Base-by-base conservation (phyloP, 2,329 filamentous ascomycete species). In the Cladorrhinum sp. region DNA sequence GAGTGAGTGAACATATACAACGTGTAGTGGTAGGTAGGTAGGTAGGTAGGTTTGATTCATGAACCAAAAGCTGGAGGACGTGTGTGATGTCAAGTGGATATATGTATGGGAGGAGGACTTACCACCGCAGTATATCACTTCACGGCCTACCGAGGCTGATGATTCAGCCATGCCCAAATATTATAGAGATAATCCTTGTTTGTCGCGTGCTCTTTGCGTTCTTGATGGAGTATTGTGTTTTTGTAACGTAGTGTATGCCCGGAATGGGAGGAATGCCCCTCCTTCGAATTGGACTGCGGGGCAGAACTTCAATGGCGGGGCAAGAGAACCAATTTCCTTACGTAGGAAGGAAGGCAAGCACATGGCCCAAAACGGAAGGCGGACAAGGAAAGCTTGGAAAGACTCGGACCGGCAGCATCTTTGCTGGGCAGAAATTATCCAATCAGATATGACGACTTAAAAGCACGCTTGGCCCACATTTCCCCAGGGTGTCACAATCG, bases 101-200 rank as follows among this genome's bases (percentile, higher is more conserved):
- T 36, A n/a, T n/a, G n/a, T n/a, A n/a, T n/a, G n/a, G 21, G 48
- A 48, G 9, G n/a, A 14, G 23, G 2, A 3, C 82, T 71, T 80
- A 86, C 84, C 83, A 67, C 82, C 82, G 67, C 84, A 86, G 74
- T 86, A 86, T 55, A 76, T 70, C 57, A 86, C 79, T 69, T 78
- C 75, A 65, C 82, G 78, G 67, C 77, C 73, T 69, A 83, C 82
- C 49, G 78, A 78, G 73, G 82, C 81, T 58, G 26, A 28, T 4
- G 75, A 74, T 67, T 86, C 83, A 69, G 82, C 81, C 83, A 86
- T 86, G 65, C 66, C 68, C 71, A 67, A 21, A 33, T 33, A 49
- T 57, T 23, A 46, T 12, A 18, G 49, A 56, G 39, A 23, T 64
- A 60, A n/a, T n/a, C n/a, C n/a, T 59, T 49, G 46, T 33, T 55